Base-by-base conservation (phyloP, 108 stramenopile genomes). In the Stephanodiscus minutulus region DNA sequence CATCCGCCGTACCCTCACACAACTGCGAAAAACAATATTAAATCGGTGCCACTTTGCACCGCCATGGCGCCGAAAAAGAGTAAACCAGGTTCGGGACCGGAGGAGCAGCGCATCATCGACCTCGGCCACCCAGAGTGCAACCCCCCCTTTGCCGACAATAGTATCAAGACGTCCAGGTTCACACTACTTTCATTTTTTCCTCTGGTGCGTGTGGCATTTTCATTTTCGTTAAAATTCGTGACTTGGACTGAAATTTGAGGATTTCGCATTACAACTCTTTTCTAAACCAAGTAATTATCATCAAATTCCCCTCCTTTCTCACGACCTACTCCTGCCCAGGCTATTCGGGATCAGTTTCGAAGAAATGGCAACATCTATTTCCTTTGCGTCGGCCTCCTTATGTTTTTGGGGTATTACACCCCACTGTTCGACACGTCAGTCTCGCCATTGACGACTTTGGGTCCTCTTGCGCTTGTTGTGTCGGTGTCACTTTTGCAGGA, bases 321-420 rank as follows among this genome's bases (percentile, higher is more conserved):
- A 33, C 35, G 22, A 24, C 24, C 27, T 46, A 49, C 35, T 39
- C 37, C 33, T 43, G 21, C 39, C 29, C 55, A 95, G 91, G 87
- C 91, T 29, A 75, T 90, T 50, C 48, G 76, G 15, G 85, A 91
- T 44, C 94, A 95, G 72, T 95, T 95, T 70, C 90, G 91, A 13
- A 74, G 90, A 25, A 88, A 91, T 65, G 98, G 96, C 20, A 99
- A 99, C 74, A 56, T 98, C 66, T 99, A 98, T 74, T 99, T 98
- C 82, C 72, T 98, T 11, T 76, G 91, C 66, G 94, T 99, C 21
- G 92, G 94, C 12, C 44, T 86, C 47, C 87, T 99, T 60, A 98
- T 98, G 98, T 79, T 93, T 36, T 22, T 98, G 9, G 99, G 99
- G 24, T 85, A 76, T 17, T 97, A 96, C 80, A 87, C 91, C 8